Conservation (phyloP, 2,329 filamentous ascomycete genomes). For the Aspergillus pseudoglaucus region DNA sequence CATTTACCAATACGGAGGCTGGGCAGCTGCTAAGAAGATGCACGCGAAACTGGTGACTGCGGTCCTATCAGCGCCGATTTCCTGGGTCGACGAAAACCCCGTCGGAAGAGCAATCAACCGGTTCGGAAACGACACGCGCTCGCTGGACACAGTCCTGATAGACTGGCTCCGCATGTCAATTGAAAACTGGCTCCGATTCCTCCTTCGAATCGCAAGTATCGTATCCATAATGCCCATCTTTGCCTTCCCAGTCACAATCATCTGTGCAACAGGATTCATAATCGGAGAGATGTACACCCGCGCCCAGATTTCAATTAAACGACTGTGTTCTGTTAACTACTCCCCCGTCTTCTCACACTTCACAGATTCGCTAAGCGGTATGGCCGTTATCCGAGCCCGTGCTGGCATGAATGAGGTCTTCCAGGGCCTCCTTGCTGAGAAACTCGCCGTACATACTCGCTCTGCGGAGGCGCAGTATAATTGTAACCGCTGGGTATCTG, state of each 20-base stretch:
- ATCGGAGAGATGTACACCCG: slow-evolving; percentile 49
- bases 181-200: slow-evolving; percentile 33
- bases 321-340: slow-evolving; percentile 42
- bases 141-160: slow-evolving; percentile 46
- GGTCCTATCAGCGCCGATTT: slow-evolving; percentile 49
- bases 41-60: slow-evolving; percentile 49
- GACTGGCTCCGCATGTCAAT: slow-evolving; percentile 37
- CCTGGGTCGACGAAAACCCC: slow-evolving; percentile 52
- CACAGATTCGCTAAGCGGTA: slow-evolving; percentile 46
- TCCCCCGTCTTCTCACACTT: slow-evolving; percentile 55
- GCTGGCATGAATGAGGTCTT: slow-evolving; percentile 46
- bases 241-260: slow-evolving; percentile 41
- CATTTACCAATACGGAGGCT: slow-evolving; percentile 50
- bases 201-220: slow-evolving; percentile 44
- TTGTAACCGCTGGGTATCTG: slow-evolving; percentile 53
- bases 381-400: slow-evolving; percentile 48
- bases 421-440: slow-evolving; percentile 45
- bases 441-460: slow-evolving; percentile 43
- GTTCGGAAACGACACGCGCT: slow-evolving; percentile 53
- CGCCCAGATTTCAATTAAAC: slow-evolving; percentile 43
- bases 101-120: slow-evolving; percentile 43
- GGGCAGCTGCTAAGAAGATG: slow-evolving; percentile 50
- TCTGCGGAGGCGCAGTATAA: slow-evolving; percentile 48
- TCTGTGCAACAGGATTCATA: slow-evolving; percentile 42
- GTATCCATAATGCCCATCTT: slow-evolving; percentile 50